phyloP scores from a whole-genome alignment of 164 flowering plant species.

The Aristolochia contorta region DNA sequence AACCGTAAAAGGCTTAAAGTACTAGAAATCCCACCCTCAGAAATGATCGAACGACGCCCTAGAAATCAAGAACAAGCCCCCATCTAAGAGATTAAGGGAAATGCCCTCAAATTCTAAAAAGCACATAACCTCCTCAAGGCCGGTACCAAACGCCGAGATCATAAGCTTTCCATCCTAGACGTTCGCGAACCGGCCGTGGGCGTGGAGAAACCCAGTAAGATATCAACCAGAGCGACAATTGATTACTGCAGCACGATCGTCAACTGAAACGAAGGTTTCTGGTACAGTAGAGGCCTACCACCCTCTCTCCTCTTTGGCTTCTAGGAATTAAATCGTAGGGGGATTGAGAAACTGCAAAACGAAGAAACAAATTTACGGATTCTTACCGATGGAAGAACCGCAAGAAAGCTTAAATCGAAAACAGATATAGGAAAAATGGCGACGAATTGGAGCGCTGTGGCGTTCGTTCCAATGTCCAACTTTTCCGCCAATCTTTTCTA shows the following conservation, averaged over 20 bases:
- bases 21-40: background rate
- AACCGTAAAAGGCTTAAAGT: background rate
- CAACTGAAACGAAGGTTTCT: too few species aligned
- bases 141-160: background rate
- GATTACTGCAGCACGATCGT: too few species aligned
- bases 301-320: background rate
- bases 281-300: too few species aligned
- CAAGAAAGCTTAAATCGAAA: background rate
- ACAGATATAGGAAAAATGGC: slow-evolving; percentile 5
- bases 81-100: slow-evolving; percentile 9
- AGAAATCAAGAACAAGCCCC: slow-evolving; percentile 18
- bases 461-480: background rate
- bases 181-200: too few species aligned
- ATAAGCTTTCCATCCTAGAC: background rate
- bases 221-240: background rate
- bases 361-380: slow-evolving; percentile 6
- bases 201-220: too few species aligned
- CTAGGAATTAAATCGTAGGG: background rate
- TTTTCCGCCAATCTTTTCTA: background rate
- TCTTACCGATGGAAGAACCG: slow-evolving; percentile 17
- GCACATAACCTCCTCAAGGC: slow-evolving; percentile 1
- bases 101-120: slow-evolving; percentile 8
- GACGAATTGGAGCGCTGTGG: slow-evolving; percentile 5
- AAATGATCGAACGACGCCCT: background rate
- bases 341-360: background rate